phyloP scores from a whole-genome alignment of 2,329 filamentous ascomycete genomes.

The Epichloe uncinata region DNA sequence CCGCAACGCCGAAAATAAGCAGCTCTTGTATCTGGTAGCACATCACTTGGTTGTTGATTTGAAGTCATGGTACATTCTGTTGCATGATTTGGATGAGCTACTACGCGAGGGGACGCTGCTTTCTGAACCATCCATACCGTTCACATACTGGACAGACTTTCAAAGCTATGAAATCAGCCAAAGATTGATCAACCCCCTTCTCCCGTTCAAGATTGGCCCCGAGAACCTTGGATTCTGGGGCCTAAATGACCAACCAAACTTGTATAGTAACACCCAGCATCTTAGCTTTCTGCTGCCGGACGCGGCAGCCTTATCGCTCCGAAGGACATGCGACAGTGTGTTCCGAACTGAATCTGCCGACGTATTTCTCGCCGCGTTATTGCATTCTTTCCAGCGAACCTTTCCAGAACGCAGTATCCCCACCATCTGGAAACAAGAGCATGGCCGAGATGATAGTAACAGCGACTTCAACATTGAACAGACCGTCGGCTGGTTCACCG shows the following conservation, averaged over 20 bases:
- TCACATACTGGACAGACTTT: slow-evolving; percentile 35
- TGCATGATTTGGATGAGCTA: slow-evolving; percentile 36
- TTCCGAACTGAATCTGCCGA: slow-evolving; percentile 40
- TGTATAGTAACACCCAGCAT: slow-evolving; percentile 29
- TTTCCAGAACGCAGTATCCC: slow-evolving; percentile 39
- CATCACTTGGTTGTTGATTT: slow-evolving; percentile 40
- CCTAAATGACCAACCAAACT: slow-evolving; percentile 26
- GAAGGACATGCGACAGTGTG: slow-evolving; percentile 28
- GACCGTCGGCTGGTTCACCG: slow-evolving; percentile 49
- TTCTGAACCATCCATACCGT: slow-evolving; percentile 32
- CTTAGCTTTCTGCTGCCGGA: slow-evolving; percentile 29
- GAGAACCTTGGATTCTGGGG: slow-evolving; percentile 36
- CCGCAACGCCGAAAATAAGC: slow-evolving; percentile 29
- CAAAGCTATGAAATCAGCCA: slow-evolving; percentile 26
- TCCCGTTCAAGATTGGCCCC: slow-evolving; percentile 26
- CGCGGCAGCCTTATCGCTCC: slow-evolving; percentile 29
- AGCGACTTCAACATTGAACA: slow-evolving; percentile 36
- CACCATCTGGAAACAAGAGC: slow-evolving; percentile 41
- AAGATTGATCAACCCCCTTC: slow-evolving; percentile 15
- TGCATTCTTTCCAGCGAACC: slow-evolving; percentile 41
- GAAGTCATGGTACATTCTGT: slow-evolving; percentile 36
- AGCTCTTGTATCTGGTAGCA: slow-evolving; percentile 35
- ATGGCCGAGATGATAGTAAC: slow-evolving; percentile 31
- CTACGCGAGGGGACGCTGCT: slow-evolving; percentile 29
- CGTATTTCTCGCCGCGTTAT: slow-evolving; percentile 38